Percentiles rank a stretch among this genome's conserved stretches.
Conservation (phyloP, 495 filamentous ascomycete genomes). For the Penicillium coprophilum region DNA sequence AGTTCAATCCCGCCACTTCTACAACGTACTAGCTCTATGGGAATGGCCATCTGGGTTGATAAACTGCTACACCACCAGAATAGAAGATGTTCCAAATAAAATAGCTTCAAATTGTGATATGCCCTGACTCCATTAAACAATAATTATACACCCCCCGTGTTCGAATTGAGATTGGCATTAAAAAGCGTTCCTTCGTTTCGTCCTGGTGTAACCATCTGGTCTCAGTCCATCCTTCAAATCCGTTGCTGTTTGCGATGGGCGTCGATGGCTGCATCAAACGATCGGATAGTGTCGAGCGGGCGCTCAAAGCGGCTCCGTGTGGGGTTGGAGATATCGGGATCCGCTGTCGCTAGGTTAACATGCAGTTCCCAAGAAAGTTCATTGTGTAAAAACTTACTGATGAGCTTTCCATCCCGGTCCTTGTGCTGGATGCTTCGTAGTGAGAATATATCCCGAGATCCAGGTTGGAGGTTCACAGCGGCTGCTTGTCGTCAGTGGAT, state of each 20-base stretch:
- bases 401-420: conserved; percentile 77
- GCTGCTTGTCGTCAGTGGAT: conserved; percentile 15
- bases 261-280: conserved; percentile 89
- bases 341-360: conserved; percentile 25
- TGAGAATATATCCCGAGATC: conserved; percentile 47
- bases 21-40: background rate
- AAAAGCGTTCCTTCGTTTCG: conserved; percentile 17
- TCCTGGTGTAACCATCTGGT: background rate
- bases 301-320: conserved; percentile 85
- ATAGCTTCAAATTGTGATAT: background rate
- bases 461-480: conserved; percentile 19
- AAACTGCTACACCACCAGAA: background rate
- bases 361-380: conserved; percentile 33
- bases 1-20: no score
- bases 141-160: conserved; percentile 14
- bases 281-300: conserved; percentile 88
- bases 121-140: conserved; percentile 3
- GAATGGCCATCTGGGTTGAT: background rate
- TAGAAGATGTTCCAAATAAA: background rate
- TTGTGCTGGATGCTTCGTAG: conserved; percentile 73
- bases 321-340: conserved; percentile 54
- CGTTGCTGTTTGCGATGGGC: conserved; percentile 34
- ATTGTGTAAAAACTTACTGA: conserved; percentile 55
- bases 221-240: conserved; percentile 11
- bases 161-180: conserved; percentile 13